A percentile compares a stretch with the other conserved stretches of the same genome.
phyloP scores from a whole-genome alignment of 2,329 filamentous ascomycete species.

The Aureobasidium sp. region DNA sequence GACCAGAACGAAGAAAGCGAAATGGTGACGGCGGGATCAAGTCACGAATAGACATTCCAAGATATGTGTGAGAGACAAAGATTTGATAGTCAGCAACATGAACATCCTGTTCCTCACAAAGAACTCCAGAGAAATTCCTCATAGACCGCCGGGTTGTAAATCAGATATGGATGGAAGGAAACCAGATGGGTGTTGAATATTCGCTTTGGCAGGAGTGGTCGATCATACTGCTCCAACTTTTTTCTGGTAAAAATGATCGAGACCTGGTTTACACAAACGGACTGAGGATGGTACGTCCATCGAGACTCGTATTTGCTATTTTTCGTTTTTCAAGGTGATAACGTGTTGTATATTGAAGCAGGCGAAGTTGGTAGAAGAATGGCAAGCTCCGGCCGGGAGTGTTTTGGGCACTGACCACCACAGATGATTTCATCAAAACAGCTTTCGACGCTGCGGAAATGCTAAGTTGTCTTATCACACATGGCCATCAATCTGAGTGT shows the following conservation, averaged over 20 bases:
- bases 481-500: background rate
- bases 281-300: too few species aligned
- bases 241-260: background rate
- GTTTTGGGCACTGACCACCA: background rate
- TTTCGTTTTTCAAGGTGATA: too few species aligned
- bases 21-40: too few species aligned
- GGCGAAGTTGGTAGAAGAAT: background rate
- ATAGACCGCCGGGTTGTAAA: too few species aligned
- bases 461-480: background rate
- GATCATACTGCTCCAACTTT: background rate
- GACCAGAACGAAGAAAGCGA: background rate
- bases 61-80: background rate
- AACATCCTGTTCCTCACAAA: background rate
- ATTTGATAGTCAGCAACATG: background rate
- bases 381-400: background rate
- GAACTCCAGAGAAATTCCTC: background rate
- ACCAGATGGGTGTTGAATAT: background rate
- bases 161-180: too few species aligned
- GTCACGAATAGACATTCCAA: too few species aligned
- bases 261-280: background rate
- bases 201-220: too few species aligned
- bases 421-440: background rate
- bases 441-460: background rate
- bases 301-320: too few species aligned
- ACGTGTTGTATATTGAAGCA: background rate